These are phyloP conservation scores for Metschnikowia kofuensis DNA, from an alignment of 805 yeast species.

Conservation along the genomic window DNA sequence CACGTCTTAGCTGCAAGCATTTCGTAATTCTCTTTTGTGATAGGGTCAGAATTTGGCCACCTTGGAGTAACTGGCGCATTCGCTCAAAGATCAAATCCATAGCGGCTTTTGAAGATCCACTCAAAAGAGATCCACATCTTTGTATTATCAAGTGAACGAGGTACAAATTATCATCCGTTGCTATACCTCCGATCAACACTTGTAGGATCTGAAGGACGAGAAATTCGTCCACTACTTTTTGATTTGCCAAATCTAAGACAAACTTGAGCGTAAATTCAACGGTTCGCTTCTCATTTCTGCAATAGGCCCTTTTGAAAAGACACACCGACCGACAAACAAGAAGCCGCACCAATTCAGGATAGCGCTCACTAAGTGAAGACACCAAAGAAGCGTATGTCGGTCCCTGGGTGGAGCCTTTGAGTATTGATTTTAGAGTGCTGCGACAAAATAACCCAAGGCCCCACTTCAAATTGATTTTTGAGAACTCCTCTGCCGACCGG, in stretches of 20 bases:
- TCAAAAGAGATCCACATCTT: constrained; percentile 51
- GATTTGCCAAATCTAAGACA: constrained; percentile 61
- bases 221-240: constrained; percentile 45
- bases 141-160: constrained; percentile 50
- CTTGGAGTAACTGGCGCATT: constrained; percentile 59
- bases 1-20: constrained; percentile 13
- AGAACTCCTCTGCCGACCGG: constrained; percentile 45
- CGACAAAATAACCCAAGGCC: constrained; percentile 63
- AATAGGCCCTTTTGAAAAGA: constrained; percentile 54
- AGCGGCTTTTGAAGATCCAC: constrained; percentile 42
- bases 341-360: constrained; percentile 67
- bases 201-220: constrained; percentile 35
- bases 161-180: constrained; percentile 56
- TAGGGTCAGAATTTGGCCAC: constrained; percentile 28
- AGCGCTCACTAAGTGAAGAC: constrained; percentile 58
- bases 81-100: constrained; percentile 54
- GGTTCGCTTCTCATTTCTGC: constrained; percentile 22
- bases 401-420: constrained; percentile 37
- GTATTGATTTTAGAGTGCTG: constrained; percentile 53
- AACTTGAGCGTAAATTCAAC: constrained; percentile 48
- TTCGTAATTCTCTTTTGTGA: constrained; percentile 9
- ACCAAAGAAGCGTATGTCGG: constrained; percentile 56
- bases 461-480: constrained; percentile 54
- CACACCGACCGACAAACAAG: constrained; percentile 51
- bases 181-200: constrained; percentile 32